Percentiles rank a stretch among this genome's conserved stretches.
These are phyloP conservation scores for Coemansia sp. DNA, from an alignment of 192 early-diverging fungal genomes.

Conservation along the genomic window DNA sequence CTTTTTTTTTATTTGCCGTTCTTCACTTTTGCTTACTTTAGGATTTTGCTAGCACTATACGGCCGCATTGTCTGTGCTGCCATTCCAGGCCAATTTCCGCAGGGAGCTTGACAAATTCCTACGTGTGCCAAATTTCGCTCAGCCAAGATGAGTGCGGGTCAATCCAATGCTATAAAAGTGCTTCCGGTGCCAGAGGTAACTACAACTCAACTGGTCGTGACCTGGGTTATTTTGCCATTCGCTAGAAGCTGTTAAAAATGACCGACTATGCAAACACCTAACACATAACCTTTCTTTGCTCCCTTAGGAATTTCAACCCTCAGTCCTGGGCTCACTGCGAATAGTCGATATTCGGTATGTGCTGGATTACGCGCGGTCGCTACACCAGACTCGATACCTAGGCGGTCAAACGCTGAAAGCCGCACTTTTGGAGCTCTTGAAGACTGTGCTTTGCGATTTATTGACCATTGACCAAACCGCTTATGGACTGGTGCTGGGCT, in stretches of 20 bases:
- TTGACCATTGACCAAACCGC: not conserved
- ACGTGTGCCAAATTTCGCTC: not conserved
- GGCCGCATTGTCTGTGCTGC: not conserved
- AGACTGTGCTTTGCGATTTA: not conserved
- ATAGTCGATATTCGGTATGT: conserved; percentile 22
- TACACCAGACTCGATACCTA: not conserved
- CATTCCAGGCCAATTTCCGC: not conserved
- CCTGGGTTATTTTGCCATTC: not conserved
- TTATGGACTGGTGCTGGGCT: conserved; percentile 1
- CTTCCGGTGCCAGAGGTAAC: conserved; percentile 5
- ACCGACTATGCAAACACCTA: not conserved
- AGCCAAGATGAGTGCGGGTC: not conserved
- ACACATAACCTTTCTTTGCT: not conserved
- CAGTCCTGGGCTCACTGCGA: conserved; percentile 14
- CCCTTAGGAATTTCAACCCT: not conserved
- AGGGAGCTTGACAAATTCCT: not conserved
- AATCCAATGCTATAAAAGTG: not conserved
- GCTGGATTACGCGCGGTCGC: conserved; percentile 6
- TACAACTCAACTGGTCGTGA: not conserved
- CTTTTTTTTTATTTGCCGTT: not conserved
- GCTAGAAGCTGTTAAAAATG: not conserved
- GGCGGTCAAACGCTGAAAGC: not conserved
- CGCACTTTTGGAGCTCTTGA: not conserved
- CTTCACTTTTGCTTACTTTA: not conserved
- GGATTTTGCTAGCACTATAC: not conserved